These are phyloP conservation scores for Daedaleopsis nitida DNA, from an alignment of 768 basidiomycete genomes.

Conservation along the genomic window DNA sequence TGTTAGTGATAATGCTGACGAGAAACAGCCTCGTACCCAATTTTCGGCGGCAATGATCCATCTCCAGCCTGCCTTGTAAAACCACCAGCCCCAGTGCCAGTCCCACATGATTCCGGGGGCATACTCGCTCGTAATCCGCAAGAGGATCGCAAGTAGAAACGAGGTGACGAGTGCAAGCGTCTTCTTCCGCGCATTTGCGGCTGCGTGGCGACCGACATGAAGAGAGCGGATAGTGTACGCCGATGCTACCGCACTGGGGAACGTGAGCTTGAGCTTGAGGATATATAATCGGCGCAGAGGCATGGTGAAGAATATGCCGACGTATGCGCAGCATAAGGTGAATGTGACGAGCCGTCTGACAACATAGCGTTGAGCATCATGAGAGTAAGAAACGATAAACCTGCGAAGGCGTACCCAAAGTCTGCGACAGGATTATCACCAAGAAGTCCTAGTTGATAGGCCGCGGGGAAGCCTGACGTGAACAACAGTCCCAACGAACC, in stretches of 20 bases:
- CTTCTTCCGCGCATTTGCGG: constrained; percentile 23
- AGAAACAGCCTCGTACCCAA: constrained; percentile 10
- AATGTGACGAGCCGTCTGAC: constrained; percentile 23
- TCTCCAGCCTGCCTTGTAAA: constrained; percentile 26
- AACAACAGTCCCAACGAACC: constrained; percentile 25
- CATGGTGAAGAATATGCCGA: constrained; percentile 29
- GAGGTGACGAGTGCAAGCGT: constrained; percentile 22
- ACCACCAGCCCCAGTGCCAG: constrained; percentile 27
- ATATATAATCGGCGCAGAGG: constrained; percentile 27
- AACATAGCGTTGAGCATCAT: neutral
- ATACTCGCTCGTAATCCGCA: constrained; percentile 24
- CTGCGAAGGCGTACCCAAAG: constrained; percentile 14
- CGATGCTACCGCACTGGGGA: constrained; percentile 25
- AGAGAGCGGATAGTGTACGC: constrained; percentile 29
- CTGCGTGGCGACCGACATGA: constrained; percentile 25
- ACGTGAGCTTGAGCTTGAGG: constrained; percentile 26
- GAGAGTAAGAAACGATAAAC: neutral
- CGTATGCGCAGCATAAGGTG: constrained; percentile 26
- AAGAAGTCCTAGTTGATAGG: constrained; percentile 24
- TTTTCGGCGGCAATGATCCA: constrained; percentile 26
- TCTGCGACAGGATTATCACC: constrained; percentile 17
- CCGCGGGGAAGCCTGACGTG: constrained; percentile 25
- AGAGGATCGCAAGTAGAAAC: constrained; percentile 20
- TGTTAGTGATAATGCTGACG: neutral
- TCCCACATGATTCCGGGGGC: constrained; percentile 28